A percentile compares a stretch with the other conserved stretches of the same genome.
These are phyloP conservation scores for Erodium trifolium DNA, from an alignment of 441 rosid genomes.

Conservation along the genomic window DNA sequence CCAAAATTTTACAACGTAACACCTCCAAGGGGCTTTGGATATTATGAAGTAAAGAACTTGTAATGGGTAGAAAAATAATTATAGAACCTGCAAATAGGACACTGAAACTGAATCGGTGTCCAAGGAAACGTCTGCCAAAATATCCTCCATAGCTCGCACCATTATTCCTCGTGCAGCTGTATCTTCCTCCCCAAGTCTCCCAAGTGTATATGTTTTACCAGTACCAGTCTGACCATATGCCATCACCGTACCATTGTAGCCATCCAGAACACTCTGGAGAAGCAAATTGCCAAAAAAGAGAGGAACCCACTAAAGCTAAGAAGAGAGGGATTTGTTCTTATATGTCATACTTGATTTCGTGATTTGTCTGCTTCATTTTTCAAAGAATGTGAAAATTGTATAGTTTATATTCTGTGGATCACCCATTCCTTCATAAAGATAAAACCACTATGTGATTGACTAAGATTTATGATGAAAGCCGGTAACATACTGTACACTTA, in stretches of 20 bases:
- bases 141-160: constrained; percentile 99
- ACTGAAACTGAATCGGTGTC: constrained; percentile 72
- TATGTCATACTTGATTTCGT: no score
- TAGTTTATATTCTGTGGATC: no score
- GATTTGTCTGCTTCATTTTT: no score
- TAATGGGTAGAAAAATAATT: constrained; percentile 7
- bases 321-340: neutral
- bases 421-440: neutral
- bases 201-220: constrained; percentile 98
- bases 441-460: neutral
- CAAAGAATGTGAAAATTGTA: no score
- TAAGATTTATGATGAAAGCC: neutral
- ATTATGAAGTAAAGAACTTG: no score
- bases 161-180: constrained; percentile 91
- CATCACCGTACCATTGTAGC: constrained; percentile 97
- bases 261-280: constrained; percentile 87
- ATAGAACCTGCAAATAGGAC: constrained; percentile 78
- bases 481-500: constrained; percentile 16
- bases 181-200: constrained; percentile 93
- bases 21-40: no score
- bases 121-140: constrained; percentile 55
- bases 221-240: constrained; percentile 99
- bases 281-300: constrained; percentile 8
- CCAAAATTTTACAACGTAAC: neutral
- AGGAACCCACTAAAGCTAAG: neutral